Base-by-base conservation (phyloP, 345 rosid species). In the Reutealis trisperma region DNA sequence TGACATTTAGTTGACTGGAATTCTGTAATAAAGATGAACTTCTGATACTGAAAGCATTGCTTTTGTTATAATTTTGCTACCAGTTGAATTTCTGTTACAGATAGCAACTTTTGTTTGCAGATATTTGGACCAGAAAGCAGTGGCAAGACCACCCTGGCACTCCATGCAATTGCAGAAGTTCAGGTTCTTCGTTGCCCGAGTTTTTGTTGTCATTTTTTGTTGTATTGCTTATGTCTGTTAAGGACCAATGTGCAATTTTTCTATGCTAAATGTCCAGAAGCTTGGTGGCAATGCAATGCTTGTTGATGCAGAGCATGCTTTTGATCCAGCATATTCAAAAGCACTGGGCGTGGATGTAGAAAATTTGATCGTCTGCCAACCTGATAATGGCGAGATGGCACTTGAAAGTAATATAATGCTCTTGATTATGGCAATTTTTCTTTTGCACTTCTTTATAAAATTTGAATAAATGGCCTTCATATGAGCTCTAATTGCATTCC, bases 231-330 rank as follows among this genome's bases (percentile, higher is more conserved):
- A 24, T 37, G 5, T 57, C 30, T 58, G 13, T n/a, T 41, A 62
- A 30, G 47, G 67, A 58, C 60, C 57, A 5, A 22, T 68, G 32
- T 77, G 67, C 69, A 18, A 42, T 55, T 54, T 76, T 82, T 79
- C 51, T 75, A 32, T 82, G 37, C 34, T 81, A 27, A 64, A 70
- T 70, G 9, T 86, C 82, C 97, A 95, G 99, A 95, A 87, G 78
- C 85, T 87, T 72, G 99, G 99, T 72, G 98, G 99, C 85, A 91
- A 91, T 80, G 98, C 99, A 21, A 95, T 93, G 98, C 99, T 93
- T 83, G 98, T 95, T 83, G 98, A 93, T 84, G 99, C 99, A 67
- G 99, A 95, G 86, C 99, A 95, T 78, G 99, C 99, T 79, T 95
- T 95, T 87, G 99, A 95, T 86, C 98, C 98, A 55, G 77, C 98